Evolutionary conservation across 2,329 filamentous ascomycete species (phyloP), one percentile per base, ranked within the genome.

Genomic region (Periconia digitata): DNA sequence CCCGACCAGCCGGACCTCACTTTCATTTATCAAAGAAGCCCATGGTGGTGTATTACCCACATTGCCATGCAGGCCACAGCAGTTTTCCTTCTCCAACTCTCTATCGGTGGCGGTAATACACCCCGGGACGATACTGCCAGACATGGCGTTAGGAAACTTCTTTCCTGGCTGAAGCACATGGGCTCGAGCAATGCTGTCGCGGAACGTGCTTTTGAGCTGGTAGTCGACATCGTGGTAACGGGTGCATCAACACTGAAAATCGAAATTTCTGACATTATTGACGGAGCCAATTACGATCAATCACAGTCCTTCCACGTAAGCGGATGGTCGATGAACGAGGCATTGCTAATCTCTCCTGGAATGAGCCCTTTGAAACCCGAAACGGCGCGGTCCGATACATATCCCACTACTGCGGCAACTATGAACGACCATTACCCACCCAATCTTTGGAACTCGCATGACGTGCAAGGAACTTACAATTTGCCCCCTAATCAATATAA

Each of bases 31-130:
- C 22, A 41, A 6, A 43, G 49, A 13, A 54, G 58, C 13, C 72
- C 72, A 3, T 75, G 72, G 73, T 74, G 71, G 71, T 67, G 54
- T 38, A 49, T 69, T 13, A 54, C 73, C 13, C 62, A 65, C 39
- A 56, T 52, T n/a, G 32, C 74, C 10, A 70, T 74, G 60, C 72
- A 74, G 53, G 66, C 71, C 2, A 56, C 66, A 2, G 61, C 66
- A 1, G 58, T 74, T 15, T 53, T 74, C 12, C 61, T 74, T 43
- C 59, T 70, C 12, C 72, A 72, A 49, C 43, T 73, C 16, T 65
- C 64, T 1, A 63, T 64, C 55, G 2, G 42, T 50, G 6, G 46
- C 50, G 5, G 66, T 69, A 46, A 49, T 65, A 43, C 44, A 46
- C 59, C 18, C 53, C 54, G 13, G 53, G 4, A 32, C 10, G 27